A percentile compares a stretch with the other conserved stretches of the same genome.
Conservation (phyloP, 768 basidiomycete genomes). For the Lyophyllum decastes region DNA sequence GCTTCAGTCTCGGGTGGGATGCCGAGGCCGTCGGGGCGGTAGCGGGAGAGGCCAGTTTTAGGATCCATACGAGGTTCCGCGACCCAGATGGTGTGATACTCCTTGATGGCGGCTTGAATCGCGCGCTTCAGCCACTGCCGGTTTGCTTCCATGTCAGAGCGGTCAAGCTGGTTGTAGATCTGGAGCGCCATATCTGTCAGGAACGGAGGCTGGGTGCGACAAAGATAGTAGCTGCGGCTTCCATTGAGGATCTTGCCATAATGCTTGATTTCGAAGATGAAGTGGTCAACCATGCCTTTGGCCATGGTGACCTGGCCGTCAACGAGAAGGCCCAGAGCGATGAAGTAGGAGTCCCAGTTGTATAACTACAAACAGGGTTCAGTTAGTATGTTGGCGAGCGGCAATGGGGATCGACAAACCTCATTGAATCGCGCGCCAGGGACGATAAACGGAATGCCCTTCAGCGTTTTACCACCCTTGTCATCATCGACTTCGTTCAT, state of each 20-base stretch:
- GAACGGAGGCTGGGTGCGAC: conserved; percentile 97
- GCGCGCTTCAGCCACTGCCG: conserved; percentile 92
- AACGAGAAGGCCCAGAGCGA: conserved; percentile 89
- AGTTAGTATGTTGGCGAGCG: conserved; percentile 1
- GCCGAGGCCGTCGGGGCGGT: conserved; percentile 89
- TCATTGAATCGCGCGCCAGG: conserved; percentile 95
- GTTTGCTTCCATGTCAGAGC: conserved; percentile 77
- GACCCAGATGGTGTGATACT: conserved; percentile 98
- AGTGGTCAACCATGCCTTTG: conserved; percentile 98
- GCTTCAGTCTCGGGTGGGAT: conserved; percentile 99
- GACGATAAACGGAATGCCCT: conserved; percentile 96
- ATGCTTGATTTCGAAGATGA: conserved; percentile 98
- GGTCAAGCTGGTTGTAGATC: conserved; percentile 95
- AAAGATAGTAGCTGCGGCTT: conserved; percentile 92
- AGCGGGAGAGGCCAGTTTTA: conserved; percentile 92
- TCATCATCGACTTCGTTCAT: conserved; percentile 91
- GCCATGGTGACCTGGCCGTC: conserved; percentile 95
- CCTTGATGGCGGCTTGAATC: conserved; percentile 97
- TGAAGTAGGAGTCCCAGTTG: conserved; percentile 97
- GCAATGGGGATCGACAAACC: conserved; percentile 42
- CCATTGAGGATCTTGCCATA: conserved; percentile 98
- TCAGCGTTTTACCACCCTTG: conserved; percentile 76
- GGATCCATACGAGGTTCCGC: conserved; percentile 93
- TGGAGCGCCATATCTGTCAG: conserved; percentile 98
- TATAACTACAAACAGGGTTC: conserved; percentile 59